Conservation (phyloP, 2,329 filamentous ascomycete genomes). For the Catunica adiposa region DNA sequence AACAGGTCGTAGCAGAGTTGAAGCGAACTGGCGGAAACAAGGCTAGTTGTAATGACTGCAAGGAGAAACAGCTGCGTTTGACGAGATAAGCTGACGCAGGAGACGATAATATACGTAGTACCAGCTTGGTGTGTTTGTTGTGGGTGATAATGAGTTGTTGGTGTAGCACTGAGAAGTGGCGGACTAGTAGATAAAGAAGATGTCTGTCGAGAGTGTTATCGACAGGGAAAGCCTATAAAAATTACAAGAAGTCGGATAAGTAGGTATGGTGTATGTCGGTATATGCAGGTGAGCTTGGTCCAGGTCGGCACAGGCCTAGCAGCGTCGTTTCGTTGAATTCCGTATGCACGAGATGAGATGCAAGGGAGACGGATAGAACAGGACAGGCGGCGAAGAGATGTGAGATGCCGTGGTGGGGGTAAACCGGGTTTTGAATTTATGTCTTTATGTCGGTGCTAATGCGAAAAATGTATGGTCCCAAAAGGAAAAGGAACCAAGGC, state of each 20-base stretch:
- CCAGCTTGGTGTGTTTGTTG: background rate
- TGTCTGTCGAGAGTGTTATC: background rate
- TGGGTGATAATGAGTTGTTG: background rate
- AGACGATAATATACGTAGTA: background rate
- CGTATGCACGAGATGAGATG: constrained; percentile 7
- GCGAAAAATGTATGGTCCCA: too few relatives aligned
- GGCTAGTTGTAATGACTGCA: background rate
- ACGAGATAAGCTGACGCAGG: background rate
- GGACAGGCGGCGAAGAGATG: background rate
- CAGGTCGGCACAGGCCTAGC: constrained; percentile 5
- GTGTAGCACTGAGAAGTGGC: background rate
- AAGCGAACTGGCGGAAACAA: background rate
- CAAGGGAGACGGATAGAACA: background rate
- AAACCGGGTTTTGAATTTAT: background rate
- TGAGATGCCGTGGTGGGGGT: background rate
- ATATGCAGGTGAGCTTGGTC: constrained; percentile 12
- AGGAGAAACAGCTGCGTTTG: background rate
- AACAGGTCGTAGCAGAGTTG: background rate
- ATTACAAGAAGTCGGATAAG: background rate
- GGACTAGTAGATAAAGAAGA: background rate
- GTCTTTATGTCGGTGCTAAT: background rate
- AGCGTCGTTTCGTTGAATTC: background rate
- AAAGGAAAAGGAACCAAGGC: background rate
- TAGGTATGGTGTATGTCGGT: constrained; percentile 3
- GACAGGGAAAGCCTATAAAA: background rate